phyloP scores from a whole-genome alignment of 495 filamentous ascomycete species.

The Niebla homalea region DNA sequence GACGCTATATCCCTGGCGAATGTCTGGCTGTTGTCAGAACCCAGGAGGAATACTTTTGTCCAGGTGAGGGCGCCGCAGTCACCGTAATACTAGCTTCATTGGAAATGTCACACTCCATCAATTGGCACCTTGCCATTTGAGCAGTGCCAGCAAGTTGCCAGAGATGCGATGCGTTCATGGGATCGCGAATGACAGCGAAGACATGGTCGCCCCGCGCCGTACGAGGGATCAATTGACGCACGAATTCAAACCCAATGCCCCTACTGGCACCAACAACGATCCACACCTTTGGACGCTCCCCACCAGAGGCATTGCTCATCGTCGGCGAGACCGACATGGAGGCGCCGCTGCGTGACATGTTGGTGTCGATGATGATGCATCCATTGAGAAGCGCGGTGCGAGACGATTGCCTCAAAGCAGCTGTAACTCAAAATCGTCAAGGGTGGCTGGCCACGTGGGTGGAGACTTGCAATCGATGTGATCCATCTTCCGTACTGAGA shows the following conservation, averaged over 20 bases:
- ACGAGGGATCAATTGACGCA: constrained; percentile 29
- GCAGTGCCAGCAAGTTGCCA: constrained; percentile 26
- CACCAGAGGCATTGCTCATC: background rate
- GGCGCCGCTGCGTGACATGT: background rate
- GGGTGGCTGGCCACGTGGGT: too few species aligned
- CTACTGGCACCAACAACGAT: constrained; percentile 42
- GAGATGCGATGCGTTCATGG: constrained; percentile 27
- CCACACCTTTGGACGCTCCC: constrained; percentile 26
- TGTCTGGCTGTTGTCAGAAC: constrained; percentile 9
- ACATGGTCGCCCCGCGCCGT: constrained; percentile 29
- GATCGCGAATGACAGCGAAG: constrained; percentile 37
- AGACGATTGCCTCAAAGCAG: too few species aligned
- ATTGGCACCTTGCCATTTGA: constrained; percentile 27
- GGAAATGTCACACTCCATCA: constrained; percentile 39
- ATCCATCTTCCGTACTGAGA: too few species aligned
- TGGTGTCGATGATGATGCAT: too few species aligned
- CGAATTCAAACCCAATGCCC: constrained; percentile 46
- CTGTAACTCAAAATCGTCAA: too few species aligned
- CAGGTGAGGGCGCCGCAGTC: constrained; percentile 8
- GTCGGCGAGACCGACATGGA: background rate
- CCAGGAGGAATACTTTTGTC: background rate
- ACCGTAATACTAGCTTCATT: constrained; percentile 37
- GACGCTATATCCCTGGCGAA: constrained; percentile 15
- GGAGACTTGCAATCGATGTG: too few species aligned
- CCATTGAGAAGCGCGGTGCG: too few species aligned